Evolutionary conservation across 2,329 filamentous ascomycete genomes (phyloP).

Genomic region (Spiromastix sp.): DNA sequence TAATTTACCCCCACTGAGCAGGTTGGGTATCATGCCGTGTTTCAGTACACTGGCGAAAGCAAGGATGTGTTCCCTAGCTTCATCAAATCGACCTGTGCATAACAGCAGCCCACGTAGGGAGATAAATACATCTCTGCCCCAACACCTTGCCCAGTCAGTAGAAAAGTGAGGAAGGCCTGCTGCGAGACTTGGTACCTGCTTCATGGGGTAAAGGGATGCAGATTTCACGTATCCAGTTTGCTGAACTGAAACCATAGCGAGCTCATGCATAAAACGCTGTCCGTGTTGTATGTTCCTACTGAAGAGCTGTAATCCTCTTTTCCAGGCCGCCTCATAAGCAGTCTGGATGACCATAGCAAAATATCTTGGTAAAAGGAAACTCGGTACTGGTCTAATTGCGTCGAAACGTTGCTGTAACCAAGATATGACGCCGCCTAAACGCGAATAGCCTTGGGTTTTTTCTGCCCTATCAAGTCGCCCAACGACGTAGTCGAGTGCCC

Average conservation of each 20-base stretch:
- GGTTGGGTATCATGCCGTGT: constrained; percentile 96
- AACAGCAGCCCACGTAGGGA: constrained; percentile 86
- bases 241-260: constrained; percentile 87
- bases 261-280: constrained; percentile 77
- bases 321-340: constrained; percentile 74
- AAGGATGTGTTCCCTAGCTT: constrained; percentile 87
- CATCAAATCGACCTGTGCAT: constrained; percentile 75
- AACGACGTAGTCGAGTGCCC: constrained; percentile 83
- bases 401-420: constrained; percentile 84
- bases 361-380: constrained; percentile 82
- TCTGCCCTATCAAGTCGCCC: constrained; percentile 65
- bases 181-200: constrained; percentile 74
- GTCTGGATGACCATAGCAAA: constrained; percentile 84
- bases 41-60: constrained; percentile 95
- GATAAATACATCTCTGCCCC: constrained; percentile 96
- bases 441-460: constrained; percentile 49
- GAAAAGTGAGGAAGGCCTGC: constrained; percentile 92
- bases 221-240: constrained; percentile 83
- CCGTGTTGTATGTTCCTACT: constrained; percentile 65
- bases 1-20: constrained; percentile 72
- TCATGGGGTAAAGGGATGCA: constrained; percentile 79
- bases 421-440: constrained; percentile 53
- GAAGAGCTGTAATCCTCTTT: constrained; percentile 70
- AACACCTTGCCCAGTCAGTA: constrained; percentile 88
- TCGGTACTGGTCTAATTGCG: constrained; percentile 73